Evolutionary conservation across 163 green algal genomes (phyloP).

Genomic region (Chlorella variabilis): DNA sequence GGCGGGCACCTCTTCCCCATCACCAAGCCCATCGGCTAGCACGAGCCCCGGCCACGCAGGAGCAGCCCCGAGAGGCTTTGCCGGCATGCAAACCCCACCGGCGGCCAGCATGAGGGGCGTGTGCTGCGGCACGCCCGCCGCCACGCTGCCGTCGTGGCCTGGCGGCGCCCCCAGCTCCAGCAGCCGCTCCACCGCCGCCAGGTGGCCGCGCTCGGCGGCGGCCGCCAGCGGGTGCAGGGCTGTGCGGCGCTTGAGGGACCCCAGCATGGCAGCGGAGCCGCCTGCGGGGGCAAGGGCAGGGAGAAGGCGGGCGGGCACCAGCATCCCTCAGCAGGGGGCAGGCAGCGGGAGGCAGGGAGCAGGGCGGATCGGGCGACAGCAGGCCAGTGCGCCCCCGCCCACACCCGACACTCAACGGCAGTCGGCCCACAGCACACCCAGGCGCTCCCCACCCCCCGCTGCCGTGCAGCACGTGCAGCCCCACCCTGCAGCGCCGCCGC

Average conservation of each 20-base stretch:
- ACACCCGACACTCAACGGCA: no score
- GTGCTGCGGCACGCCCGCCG: conserved; percentile 2
- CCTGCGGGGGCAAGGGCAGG: background rate
- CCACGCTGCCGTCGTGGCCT: conserved; percentile 6
- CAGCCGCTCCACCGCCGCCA: conserved; percentile 22
- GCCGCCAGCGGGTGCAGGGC: conserved; percentile 26
- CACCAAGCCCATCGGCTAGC: no score
- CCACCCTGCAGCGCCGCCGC: conserved; percentile 9
- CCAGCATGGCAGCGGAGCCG: conserved; percentile 17
- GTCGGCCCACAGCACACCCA: no score
- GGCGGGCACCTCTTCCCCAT: no score
- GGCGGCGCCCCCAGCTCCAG: conserved; percentile 17
- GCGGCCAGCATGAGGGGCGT: conserved; percentile 36
- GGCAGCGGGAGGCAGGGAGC: background rate
- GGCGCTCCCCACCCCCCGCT: background rate
- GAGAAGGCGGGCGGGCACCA: background rate
- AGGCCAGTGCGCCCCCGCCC: no score
- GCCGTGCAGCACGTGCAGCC: background rate
- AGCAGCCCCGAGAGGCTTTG: no score
- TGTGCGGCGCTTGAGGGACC: background rate
- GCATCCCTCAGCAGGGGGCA: background rate
- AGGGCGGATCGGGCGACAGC: no score
- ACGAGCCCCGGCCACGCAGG: no score
- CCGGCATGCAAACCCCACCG: no score
- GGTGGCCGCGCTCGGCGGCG: conserved; percentile 12